Evolutionary conservation across 768 basidiomycete genomes (phyloP).

Genomic region (Trametes coccinea): DNA sequence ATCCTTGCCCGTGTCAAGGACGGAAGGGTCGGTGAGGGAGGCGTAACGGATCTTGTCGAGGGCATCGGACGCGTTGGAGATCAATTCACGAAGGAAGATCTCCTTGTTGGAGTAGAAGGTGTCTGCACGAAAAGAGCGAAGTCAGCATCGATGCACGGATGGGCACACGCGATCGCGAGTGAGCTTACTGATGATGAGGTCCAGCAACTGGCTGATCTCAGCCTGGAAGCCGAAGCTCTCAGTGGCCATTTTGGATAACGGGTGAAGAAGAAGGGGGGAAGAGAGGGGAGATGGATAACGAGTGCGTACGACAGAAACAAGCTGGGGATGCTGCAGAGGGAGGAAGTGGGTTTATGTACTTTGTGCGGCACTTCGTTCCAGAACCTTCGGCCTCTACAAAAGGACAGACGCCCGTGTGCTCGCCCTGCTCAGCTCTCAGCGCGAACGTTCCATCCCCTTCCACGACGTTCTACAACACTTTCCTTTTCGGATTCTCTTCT

Average conservation of each 20-base stretch:
- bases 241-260: constrained; percentile 56
- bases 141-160: constrained; percentile 19
- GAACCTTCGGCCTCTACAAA: constrained; percentile 40
- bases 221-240: constrained; percentile 98
- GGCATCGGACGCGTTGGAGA: constrained; percentile 97
- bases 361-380: constrained; percentile 37
- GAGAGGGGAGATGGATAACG: constrained; percentile 7
- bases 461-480: constrained; percentile 24
- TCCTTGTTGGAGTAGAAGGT: constrained; percentile 99
- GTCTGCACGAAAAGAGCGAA: constrained; percentile 48
- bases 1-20: constrained; percentile 88
- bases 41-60: constrained; percentile 99
- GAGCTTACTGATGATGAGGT: constrained; percentile 93
- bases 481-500: constrained; percentile 10
- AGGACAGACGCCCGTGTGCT: constrained; percentile 21
- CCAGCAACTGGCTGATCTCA: constrained; percentile 97
- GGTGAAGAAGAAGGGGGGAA: constrained; percentile 22
- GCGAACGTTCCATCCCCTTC: constrained; percentile 39
- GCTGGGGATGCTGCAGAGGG: constrained; percentile 9
- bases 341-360: constrained; percentile 38
- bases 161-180: constrained; percentile 1
- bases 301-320: constrained; percentile 16
- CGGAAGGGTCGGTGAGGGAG: constrained; percentile 90
- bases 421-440: background rate
- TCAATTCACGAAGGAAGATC: constrained; percentile 98